Percentiles rank a stretch among this genome's conserved stretches.
Evolutionary conservation across 2,329 filamentous ascomycete species (phyloP).

Genomic region (Venturia asperata): DNA sequence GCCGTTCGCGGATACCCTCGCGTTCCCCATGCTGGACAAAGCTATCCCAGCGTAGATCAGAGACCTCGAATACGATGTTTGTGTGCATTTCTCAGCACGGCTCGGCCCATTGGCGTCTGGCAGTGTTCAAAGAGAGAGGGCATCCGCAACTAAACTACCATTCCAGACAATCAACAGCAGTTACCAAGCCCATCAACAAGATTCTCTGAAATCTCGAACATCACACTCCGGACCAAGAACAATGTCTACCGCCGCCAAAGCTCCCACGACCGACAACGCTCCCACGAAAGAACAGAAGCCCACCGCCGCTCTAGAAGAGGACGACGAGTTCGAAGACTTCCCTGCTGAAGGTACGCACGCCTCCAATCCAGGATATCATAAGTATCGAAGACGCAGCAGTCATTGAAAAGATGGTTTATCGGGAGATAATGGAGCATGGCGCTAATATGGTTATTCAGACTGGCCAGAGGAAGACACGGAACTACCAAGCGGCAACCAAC

Average conservation of each 20-base stretch:
- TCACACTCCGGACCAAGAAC: constrained; percentile 21
- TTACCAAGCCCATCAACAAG: not conserved
- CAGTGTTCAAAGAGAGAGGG: no score
- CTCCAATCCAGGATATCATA: not conserved
- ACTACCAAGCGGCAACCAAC: constrained; percentile 65
- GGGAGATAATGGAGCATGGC: not conserved
- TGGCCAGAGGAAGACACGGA: constrained; percentile 91
- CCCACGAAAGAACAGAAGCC: constrained; percentile 51
- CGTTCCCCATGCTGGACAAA: not conserved
- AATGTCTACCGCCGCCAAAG: constrained; percentile 28
- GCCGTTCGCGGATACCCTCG: not conserved
- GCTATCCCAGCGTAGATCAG: not conserved
- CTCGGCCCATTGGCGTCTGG: not conserved
- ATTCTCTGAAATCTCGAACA: constrained; percentile 25
- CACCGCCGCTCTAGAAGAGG: constrained; percentile 71
- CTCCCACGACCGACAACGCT: constrained; percentile 31
- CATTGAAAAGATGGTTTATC: not conserved
- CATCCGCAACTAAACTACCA: constrained; percentile 7
- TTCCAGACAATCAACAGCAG: not conserved
- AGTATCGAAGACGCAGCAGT: not conserved
- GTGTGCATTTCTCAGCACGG: not conserved
- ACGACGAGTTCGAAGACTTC: constrained; percentile 99
- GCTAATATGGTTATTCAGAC: constrained; percentile 43
- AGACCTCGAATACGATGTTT: no score
- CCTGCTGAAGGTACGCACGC: constrained; percentile 72